A percentile compares a stretch with the other conserved stretches of the same genome.
These are phyloP conservation scores for Fraxinus quadrangulata DNA, from an alignment of 257 asterid species.

Conservation along the genomic window DNA sequence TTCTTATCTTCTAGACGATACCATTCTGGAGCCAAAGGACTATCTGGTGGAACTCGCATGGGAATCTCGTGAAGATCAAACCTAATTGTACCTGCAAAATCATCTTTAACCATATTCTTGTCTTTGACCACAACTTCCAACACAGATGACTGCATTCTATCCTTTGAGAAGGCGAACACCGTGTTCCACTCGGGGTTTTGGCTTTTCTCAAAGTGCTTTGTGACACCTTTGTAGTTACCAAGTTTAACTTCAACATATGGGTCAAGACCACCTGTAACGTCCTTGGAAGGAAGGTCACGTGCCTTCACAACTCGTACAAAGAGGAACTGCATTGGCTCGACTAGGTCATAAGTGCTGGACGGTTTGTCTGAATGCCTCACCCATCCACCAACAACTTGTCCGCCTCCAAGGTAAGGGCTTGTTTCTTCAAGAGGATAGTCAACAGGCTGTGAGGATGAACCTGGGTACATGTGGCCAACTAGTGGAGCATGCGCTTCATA, in stretches of 20 bases:
- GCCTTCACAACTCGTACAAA: constrained; percentile 86
- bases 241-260: constrained; percentile 87
- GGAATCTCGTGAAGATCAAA: constrained; percentile 80
- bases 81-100: constrained; percentile 62
- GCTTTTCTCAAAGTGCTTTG: constrained; percentile 70
- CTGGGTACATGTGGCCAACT: constrained; percentile 40
- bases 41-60: constrained; percentile 82
- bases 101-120: constrained; percentile 77
- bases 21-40: constrained; percentile 99
- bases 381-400: constrained; percentile 68
- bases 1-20: constrained; percentile 68
- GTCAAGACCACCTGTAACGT: constrained; percentile 70
- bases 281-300: constrained; percentile 73
- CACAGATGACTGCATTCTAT: constrained; percentile 71
- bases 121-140: constrained; percentile 71
- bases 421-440: constrained; percentile 76
- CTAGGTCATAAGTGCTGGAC: constrained; percentile 74
- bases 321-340: constrained; percentile 91
- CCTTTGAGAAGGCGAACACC: constrained; percentile 77
- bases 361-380: constrained; percentile 56
- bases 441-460: constrained; percentile 54
- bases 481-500: constrained; percentile 53
- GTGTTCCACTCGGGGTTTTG: constrained; percentile 83
- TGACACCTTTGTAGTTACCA: constrained; percentile 87
- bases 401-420: constrained; percentile 86